phyloP scores from a whole-genome alignment of 1,139 yeast species.

The Blastobotrys malaysiensis region DNA sequence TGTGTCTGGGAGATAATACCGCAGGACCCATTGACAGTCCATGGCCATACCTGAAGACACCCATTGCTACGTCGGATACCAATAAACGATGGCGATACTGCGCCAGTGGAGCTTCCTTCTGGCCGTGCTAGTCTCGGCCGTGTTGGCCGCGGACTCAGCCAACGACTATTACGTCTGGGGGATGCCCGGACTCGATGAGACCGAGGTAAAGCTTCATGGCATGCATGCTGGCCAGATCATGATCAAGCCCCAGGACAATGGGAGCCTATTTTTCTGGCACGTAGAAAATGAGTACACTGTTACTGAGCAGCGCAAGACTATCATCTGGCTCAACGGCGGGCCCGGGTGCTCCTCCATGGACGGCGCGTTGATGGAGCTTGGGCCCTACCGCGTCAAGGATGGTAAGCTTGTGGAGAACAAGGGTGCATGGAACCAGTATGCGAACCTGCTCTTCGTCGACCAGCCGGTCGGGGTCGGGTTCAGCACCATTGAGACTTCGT shows the following conservation, averaged over 20 bases:
- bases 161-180: conserved; percentile 34
- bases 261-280: conserved; percentile 76
- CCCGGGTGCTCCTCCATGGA: conserved; percentile 96
- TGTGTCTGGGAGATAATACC: neutral
- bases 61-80: neutral
- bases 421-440: conserved; percentile 83
- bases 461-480: conserved; percentile 97
- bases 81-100: neutral
- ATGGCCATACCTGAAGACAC: neutral
- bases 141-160: conserved; percentile 16
- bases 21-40: neutral
- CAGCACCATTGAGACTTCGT: conserved; percentile 48
- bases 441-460: conserved; percentile 79
- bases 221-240: conserved; percentile 48
- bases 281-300: conserved; percentile 30
- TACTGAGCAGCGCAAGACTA: conserved; percentile 24
- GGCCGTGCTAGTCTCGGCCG: neutral
- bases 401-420: conserved; percentile 46
- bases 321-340: conserved; percentile 84
- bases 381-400: conserved; percentile 67
- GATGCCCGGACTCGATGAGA: conserved; percentile 33
- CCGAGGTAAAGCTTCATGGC: conserved; percentile 28
- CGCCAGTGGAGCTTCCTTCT: neutral
- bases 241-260: conserved; percentile 47
- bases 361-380: conserved; percentile 90